Percentiles rank a stretch among this genome's conserved stretches.
Conservation (phyloP, 495 filamentous ascomycete genomes). For the Penicillium steckii region DNA sequence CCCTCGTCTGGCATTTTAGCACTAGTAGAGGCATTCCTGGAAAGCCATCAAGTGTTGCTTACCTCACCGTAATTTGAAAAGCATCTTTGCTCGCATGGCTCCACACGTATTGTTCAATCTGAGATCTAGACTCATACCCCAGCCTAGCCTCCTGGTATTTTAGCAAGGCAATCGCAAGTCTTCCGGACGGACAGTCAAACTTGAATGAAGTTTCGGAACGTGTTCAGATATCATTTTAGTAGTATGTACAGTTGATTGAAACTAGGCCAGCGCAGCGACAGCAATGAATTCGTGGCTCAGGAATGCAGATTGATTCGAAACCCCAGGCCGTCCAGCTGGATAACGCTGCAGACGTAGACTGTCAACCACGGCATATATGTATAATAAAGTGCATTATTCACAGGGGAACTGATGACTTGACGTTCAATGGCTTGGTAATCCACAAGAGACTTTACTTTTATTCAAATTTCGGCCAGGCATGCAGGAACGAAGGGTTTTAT, state of each 20-base stretch:
- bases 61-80: no score
- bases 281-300: not conserved
- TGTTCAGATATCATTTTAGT: not conserved
- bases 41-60: no score
- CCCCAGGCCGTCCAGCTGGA: not conserved
- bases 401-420: not conserved
- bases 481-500: not conserved
- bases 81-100: no score
- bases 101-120: no score
- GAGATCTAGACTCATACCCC: no score
- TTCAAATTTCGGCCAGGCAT: not conserved
- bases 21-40: no score
- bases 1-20: no score
- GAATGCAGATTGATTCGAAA: constrained; percentile 2
- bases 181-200: not conserved
- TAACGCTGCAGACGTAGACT: not conserved
- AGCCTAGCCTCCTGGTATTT: no score
- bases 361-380: not conserved
- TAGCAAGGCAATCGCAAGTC: not conserved
- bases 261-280: constrained; percentile 11
- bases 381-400: not conserved
- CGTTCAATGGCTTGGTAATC: no score
- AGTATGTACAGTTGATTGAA: constrained; percentile 1
- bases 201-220: not conserved
- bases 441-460: no score